phyloP scores from a whole-genome alignment of 1,139 yeast species.

The Taiozyma onychis region DNA sequence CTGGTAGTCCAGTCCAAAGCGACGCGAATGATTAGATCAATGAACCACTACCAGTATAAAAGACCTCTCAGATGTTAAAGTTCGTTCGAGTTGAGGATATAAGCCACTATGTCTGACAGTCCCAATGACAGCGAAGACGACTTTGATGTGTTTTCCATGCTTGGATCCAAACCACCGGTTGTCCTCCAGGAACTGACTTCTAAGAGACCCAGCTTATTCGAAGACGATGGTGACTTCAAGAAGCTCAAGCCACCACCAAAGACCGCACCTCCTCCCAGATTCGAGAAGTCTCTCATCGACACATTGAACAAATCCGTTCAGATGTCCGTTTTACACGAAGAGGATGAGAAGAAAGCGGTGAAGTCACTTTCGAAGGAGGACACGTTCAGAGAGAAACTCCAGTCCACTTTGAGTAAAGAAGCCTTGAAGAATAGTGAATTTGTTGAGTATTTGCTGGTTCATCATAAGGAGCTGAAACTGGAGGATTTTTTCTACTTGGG shows the following conservation, averaged over 20 bases:
- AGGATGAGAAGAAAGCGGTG: slow-evolving; percentile 11
- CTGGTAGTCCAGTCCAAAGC: too few relatives aligned
- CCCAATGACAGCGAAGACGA: slow-evolving; percentile 4
- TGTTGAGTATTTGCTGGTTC: slow-evolving; percentile 9
- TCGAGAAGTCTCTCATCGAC: slow-evolving; percentile 1
- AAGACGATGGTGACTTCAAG: slow-evolving; percentile 6
- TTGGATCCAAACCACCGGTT: not conserved
- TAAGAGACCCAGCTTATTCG: slow-evolving; percentile 10
- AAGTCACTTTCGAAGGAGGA: slow-evolving; percentile 7
- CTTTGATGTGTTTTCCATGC: slow-evolving; percentile 5
- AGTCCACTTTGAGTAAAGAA: slow-evolving; percentile 6
- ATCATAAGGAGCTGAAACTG: slow-evolving; percentile 5
- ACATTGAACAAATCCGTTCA: slow-evolving; percentile 9
- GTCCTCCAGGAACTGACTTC: not conserved
- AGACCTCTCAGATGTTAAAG: not conserved
- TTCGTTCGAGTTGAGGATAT: not conserved
- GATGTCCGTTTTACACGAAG: slow-evolving; percentile 7
- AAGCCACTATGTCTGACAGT: not conserved
- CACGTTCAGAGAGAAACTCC: slow-evolving; percentile 2
- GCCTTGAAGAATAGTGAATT: slow-evolving; percentile 10
- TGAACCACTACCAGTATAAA: too few relatives aligned
- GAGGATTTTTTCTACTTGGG: slow-evolving; percentile 14
- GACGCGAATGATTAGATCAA: not conserved
- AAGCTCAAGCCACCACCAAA: slow-evolving; percentile 7
- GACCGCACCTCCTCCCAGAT: slow-evolving; percentile 3